These are phyloP conservation scores for Straminergon stramineum DNA, from an alignment of 225 moss, liverwort and hornwort genomes.

Conservation along the genomic window DNA sequence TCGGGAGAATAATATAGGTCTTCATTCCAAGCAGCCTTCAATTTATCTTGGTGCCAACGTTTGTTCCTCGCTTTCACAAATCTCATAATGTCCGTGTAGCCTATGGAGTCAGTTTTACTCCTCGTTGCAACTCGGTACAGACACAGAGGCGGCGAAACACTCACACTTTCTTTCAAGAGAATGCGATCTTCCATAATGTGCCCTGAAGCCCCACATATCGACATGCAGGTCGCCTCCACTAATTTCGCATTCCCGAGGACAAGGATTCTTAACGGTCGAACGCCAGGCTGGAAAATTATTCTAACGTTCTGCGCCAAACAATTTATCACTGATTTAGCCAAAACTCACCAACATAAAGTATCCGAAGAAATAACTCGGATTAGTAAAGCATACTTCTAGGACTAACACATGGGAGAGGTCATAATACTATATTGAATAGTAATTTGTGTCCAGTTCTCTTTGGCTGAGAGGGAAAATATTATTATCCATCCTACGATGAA, in stretches of 20 bases:
- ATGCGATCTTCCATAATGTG: too few relatives aligned
- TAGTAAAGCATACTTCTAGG: neutral
- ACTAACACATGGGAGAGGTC: neutral
- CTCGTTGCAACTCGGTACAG: neutral
- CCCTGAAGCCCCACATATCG: neutral
- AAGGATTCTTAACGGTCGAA: neutral
- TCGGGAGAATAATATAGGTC: neutral
- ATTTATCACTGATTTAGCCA: neutral
- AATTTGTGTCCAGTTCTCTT: neutral
- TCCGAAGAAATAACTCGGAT: neutral
- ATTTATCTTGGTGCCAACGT: neutral
- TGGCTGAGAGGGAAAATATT: neutral
- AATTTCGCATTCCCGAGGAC: neutral
- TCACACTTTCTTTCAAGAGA: neutral
- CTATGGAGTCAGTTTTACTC: too few relatives aligned
- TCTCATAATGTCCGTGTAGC: neutral
- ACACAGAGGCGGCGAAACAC: neutral
- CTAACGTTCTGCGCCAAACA: neutral
- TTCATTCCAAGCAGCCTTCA: neutral
- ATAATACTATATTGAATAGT: neutral
- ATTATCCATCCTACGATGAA: neutral
- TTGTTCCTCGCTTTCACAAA: neutral
- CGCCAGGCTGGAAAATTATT: neutral
- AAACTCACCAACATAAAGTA: neutral
- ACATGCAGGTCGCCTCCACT: neutral